These are phyloP conservation scores for Magnusiomyces paraingens DNA, from an alignment of 1,139 yeast species.

Conservation along the genomic window DNA sequence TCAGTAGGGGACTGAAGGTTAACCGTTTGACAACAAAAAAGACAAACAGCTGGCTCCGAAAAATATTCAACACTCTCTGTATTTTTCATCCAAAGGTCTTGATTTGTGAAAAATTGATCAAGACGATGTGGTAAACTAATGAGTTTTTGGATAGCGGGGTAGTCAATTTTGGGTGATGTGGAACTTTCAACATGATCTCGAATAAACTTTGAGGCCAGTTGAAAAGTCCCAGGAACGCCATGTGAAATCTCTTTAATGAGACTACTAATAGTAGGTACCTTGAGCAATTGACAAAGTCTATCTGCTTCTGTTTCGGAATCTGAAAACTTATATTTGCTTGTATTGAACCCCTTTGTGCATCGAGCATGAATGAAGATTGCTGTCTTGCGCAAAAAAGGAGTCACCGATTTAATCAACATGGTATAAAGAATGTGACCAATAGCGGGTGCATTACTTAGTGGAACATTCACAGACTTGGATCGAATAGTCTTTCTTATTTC, in stretches of 20 bases:
- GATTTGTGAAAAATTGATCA: slow-evolving; percentile 52
- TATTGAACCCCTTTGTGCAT: slow-evolving; percentile 42
- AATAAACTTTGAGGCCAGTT: neutral
- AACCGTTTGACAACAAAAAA: slow-evolving; percentile 70
- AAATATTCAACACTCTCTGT: slow-evolving; percentile 26
- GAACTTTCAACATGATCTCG: too few relatives aligned
- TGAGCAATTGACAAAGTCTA: slow-evolving; percentile 47
- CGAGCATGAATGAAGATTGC: slow-evolving; percentile 53
- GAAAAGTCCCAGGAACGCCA: neutral
- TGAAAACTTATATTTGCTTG: slow-evolving; percentile 16
- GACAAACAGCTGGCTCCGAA: slow-evolving; percentile 75
- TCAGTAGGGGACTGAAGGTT: slow-evolving; percentile 56
- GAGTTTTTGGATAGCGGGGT: slow-evolving; percentile 59
- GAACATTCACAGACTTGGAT: neutral
- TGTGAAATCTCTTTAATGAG: neutral
- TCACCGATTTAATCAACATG: slow-evolving; percentile 49
- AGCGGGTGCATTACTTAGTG: neutral
- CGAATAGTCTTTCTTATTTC: neutral
- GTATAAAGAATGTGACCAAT: slow-evolving; percentile 39
- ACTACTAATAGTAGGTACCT: slow-evolving; percentile 36
- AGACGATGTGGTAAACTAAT: slow-evolving; percentile 59
- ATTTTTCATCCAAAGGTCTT: slow-evolving; percentile 24
- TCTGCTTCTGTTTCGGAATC: slow-evolving; percentile 47
- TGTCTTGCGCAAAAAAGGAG: slow-evolving; percentile 64
- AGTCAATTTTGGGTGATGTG: slow-evolving; percentile 38